A percentile compares a stretch with the other conserved stretches of the same genome.
Evolutionary conservation across 2,329 filamentous ascomycete species (phyloP).

Genomic region (Penicillium verrucosum): DNA sequence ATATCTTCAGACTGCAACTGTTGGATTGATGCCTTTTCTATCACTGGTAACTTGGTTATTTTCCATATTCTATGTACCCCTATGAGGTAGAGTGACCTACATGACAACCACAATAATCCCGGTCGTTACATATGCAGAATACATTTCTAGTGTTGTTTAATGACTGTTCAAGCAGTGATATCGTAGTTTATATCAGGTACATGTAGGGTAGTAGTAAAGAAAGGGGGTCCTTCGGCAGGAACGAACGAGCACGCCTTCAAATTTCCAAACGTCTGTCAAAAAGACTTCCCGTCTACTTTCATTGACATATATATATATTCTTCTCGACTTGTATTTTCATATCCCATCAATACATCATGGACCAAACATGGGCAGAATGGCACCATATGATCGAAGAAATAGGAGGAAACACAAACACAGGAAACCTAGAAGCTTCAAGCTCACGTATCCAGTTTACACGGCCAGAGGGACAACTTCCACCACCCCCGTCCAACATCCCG

Average conservation of each 20-base stretch:
- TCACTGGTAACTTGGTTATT: not conserved
- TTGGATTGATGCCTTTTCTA: not conserved
- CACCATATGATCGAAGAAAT: not conserved
- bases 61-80: too few relatives aligned
- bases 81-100: not conserved
- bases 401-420: not conserved
- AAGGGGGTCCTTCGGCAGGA: not conserved
- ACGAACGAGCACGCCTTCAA: not conserved
- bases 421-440: not conserved
- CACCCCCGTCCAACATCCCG: not conserved
- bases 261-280: not conserved
- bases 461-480: not conserved
- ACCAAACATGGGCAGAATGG: not conserved
- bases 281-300: not conserved
- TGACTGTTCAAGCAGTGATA: not conserved
- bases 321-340: too few relatives aligned
- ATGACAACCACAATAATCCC: not conserved
- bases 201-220: not conserved
- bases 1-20: not conserved
- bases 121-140: not conserved
- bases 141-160: not conserved
- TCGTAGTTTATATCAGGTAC: not conserved
- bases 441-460: not conserved
- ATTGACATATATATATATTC: not conserved
- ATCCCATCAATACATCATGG: not conserved